Evolutionary conservation across 805 yeast species (phyloP), one percentile per base, ranked within the genome.

Genomic region (Saturnispora gosingensis): DNA sequence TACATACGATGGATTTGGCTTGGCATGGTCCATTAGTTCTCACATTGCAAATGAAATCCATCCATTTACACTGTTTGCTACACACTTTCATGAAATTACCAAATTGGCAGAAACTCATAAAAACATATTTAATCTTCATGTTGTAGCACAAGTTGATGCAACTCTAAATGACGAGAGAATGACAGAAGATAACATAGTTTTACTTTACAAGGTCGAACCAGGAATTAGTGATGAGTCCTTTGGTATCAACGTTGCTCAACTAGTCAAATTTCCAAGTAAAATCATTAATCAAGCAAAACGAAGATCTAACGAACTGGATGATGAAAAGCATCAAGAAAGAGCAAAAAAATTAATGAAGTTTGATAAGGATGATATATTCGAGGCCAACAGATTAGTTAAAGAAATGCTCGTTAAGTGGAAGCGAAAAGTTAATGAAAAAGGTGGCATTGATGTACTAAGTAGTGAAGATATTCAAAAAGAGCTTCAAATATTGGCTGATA

Each of bases 231-330:
- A 88, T 66, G 93, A 90, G 67, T 89, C 97, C 0, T 93, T 93
- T 70, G 99, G 99, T 68, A 90, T 93, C 46, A 96, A 93, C 65
- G 99, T 93, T 45, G 98, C 98, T 0, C 97, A 93, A 67, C 82
- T 91, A 30, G 98, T 91, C 18, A 85, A 87, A 58, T 93, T 93
- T 67, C 99, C 98, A 2, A 71, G 73, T 24, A 93, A 93, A 67
- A 93, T 93, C 47, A 81, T 93, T 46, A 77, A 80, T 52, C 93
- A 93, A 98, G 97, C 99, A 8, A 93, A 91, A 63, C 78, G 98
- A 54, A 91, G 91, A 66, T 95, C 97, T 0, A 72, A 77, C 5
- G 98, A 93, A 62, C 73, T 93, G 49, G 96, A 88, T 65, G 72
- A 75, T 39, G 73, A 69, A 8, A 65, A 68, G 53, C 71, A 57